Evolutionary conservation across 2,329 filamentous ascomycete genomes (phyloP), one percentile per base, ranked within the genome.

Genomic region (Monilinia laxa): DNA sequence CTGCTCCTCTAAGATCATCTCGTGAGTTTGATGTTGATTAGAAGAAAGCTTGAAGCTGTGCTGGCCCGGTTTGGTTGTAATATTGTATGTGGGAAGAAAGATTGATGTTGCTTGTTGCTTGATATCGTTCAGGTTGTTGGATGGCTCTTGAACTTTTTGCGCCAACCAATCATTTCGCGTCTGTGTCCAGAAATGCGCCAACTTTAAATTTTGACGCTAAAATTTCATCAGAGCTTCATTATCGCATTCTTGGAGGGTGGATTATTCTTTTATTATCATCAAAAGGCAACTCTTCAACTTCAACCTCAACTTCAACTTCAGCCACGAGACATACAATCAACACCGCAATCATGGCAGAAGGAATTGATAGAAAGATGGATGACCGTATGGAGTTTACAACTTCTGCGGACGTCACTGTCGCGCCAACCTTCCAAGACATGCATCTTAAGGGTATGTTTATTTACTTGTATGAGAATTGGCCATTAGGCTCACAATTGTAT

Each of bases 351-450:
- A 99, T 98, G 95, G 92, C 93, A 71, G 94, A 98, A 62, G 82
- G 85, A 70, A 88, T 98, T 78, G 94, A 99, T 81, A 90, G 92
- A 81, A 93, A 93, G 82, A 88, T 89, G 71, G 95, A 98, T 79
- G 93, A 97, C 84, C 89, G 92, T 80, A 96, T 98, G 89, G 94
- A 98, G 83, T 98, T 99, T 80, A 90, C 90, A 72, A 99, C 95
- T 78, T 97, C 94, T 71, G 97, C 97, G 82, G 95, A 98, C 84
- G 94, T 98, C 69, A 95, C 91, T 2, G 95, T 95, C 67, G 92
- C 94, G 75, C 93, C 93, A 56, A 97, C 93, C 64, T 95, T 96
- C 78, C 91, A 96, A 82, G 90, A 92, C 69, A 75, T 98, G 94
- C 93, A 96, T 74, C 79, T 99, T 78, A 99, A 99, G 82, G 87